These are phyloP conservation scores for Aspergillus saccharolyticus DNA, from an alignment of 495 filamentous ascomycete species.

Conservation along the genomic window DNA sequence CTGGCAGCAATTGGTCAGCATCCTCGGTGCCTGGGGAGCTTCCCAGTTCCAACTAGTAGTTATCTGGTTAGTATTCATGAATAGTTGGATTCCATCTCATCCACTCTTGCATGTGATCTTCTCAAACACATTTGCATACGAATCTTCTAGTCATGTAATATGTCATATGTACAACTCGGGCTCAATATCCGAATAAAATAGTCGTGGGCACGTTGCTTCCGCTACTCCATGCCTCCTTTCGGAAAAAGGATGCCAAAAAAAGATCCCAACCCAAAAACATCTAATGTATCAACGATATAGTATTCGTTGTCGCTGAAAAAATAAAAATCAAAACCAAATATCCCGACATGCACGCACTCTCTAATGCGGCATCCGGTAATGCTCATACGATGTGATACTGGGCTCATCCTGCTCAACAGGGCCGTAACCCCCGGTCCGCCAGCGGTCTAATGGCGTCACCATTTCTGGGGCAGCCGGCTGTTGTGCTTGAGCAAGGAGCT, in stretches of 20 bases:
- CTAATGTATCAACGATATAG: neutral
- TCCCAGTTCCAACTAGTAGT: neutral
- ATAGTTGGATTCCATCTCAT: neutral
- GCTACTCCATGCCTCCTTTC: conserved; percentile 1
- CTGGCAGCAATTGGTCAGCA: neutral
- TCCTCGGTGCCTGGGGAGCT: neutral
- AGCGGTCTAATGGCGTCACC: conserved; percentile 36
- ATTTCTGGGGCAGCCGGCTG: conserved; percentile 26
- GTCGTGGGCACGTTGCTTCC: conserved; percentile 4
- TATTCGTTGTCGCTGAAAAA: conserved; percentile 2
- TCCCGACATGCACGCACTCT: conserved; percentile 9
- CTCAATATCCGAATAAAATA: neutral
- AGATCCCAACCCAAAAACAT: neutral
- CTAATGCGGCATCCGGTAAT: conserved; percentile 30
- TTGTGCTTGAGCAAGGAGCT: conserved; percentile 41
- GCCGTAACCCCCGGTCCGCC: conserved; percentile 45
- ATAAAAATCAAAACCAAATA: neutral
- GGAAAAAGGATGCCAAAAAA: neutral
- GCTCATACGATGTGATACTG: conserved; percentile 36
- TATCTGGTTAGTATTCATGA: neutral
- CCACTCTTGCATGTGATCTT: neutral
- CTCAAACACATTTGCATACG: neutral
- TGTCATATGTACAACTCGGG: neutral
- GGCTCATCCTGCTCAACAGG: conserved; percentile 42
- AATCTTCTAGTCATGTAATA: neutral